phyloP scores from a whole-genome alignment of 306 rosid genomes.

The Astragalus membranaceus region DNA sequence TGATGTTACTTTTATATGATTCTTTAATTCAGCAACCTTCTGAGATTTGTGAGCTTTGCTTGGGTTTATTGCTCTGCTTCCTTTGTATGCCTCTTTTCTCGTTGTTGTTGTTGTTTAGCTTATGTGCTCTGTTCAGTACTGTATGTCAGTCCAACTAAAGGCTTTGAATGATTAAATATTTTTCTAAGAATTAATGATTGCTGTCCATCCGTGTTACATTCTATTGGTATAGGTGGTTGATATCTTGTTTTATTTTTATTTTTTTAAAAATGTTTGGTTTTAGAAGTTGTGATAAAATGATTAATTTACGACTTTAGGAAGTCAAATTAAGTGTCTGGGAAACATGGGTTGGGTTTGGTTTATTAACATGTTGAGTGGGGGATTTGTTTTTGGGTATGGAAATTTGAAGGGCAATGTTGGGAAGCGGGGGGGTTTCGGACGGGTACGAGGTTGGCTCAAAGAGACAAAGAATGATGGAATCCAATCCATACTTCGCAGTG shows the following conservation, averaged over 20 bases:
- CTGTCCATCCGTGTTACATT: not conserved
- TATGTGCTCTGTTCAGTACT: not conserved
- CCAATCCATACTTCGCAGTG: slow-evolving; percentile 99
- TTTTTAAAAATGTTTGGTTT: not conserved
- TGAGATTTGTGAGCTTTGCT: not conserved
- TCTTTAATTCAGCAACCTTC: not conserved
- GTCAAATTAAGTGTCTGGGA: slow-evolving; percentile 61
- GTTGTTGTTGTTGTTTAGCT: not conserved
- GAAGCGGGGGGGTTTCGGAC: slow-evolving; percentile 99
- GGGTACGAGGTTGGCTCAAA: slow-evolving; percentile 99
- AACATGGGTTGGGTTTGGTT: slow-evolving; percentile 85
- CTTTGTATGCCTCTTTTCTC: not conserved
- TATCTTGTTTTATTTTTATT: not conserved
- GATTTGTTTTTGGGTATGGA: slow-evolving; percentile 79
- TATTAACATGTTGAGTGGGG: slow-evolving; percentile 98
- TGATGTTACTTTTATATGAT: not conserved
- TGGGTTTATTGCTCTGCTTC: not conserved
- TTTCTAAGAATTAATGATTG: not conserved
- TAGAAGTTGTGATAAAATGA: slow-evolving; percentile 18
- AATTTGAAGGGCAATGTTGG: slow-evolving; percentile 99
- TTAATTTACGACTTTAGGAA: slow-evolving; percentile 26
- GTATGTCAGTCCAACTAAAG: not conserved
- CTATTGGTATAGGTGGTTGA: not conserved
- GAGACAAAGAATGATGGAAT: slow-evolving; percentile 99
- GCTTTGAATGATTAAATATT: not conserved